Evolutionary conservation across 2,329 filamentous ascomycete genomes (phyloP).

Genomic region (Trichoderma simmonsii): DNA sequence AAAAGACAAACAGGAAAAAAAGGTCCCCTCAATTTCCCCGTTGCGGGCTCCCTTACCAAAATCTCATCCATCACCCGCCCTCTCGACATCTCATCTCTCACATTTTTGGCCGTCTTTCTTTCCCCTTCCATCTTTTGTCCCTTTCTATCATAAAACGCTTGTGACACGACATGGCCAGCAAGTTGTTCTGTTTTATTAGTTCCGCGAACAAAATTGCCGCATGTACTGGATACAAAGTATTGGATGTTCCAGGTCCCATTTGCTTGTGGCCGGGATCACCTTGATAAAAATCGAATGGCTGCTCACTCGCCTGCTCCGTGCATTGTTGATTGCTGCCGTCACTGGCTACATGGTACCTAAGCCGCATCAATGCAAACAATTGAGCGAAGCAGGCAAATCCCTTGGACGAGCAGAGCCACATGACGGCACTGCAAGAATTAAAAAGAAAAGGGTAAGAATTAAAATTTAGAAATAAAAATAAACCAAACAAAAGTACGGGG

Average conservation of each 20-base stretch:
- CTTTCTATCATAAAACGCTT: neutral
- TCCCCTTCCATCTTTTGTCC: neutral
- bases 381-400: neutral
- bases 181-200: neutral
- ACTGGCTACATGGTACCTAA: too few species aligned
- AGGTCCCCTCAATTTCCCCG: neutral
- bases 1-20: neutral
- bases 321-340: neutral
- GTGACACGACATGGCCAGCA: neutral
- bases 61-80: neutral
- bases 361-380: neutral
- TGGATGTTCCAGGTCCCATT: neutral
- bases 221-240: neutral
- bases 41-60: neutral
- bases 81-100: slow-evolving; percentile 15
- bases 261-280: neutral
- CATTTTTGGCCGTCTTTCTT: neutral
- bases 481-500: neutral
- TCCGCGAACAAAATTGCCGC: neutral
- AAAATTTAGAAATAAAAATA: neutral
- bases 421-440: neutral
- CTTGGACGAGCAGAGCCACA: neutral
- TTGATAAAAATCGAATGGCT: neutral
- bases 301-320: neutral
- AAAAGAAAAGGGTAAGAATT: neutral